Evolutionary conservation across 306 rosid species (phyloP).

Genomic region (Medicago ruthenica): DNA sequence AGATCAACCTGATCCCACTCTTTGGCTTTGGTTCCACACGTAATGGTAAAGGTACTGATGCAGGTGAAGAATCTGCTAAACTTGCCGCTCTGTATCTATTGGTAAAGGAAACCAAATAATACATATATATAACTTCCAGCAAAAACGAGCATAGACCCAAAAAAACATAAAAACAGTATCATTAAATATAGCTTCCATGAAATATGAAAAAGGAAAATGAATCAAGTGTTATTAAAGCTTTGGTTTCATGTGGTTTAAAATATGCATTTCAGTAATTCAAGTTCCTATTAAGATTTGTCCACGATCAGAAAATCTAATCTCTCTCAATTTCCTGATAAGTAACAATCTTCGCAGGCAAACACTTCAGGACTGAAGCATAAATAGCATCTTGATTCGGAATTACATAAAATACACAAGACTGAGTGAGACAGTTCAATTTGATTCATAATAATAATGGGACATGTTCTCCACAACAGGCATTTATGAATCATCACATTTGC

Average conservation of each 20-base stretch:
- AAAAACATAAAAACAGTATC: not conserved
- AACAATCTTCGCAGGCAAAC: not conserved
- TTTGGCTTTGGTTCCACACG: conserved; percentile 97
- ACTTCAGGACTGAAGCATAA: not conserved
- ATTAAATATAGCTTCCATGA: conserved; percentile 9
- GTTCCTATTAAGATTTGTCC: conserved; percentile 1
- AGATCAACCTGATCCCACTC: conserved; percentile 85
- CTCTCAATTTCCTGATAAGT: not conserved
- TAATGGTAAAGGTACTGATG: conserved; percentile 73
- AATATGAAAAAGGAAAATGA: not conserved
- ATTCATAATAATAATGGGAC: too few species aligned
- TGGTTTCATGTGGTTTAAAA: not conserved
- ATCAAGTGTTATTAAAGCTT: not conserved
- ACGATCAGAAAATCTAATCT: not conserved
- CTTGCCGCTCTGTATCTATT: conserved; percentile 81
- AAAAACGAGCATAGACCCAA: not conserved
- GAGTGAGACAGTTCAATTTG: too few species aligned
- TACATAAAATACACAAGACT: not conserved
- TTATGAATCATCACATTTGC: too few species aligned
- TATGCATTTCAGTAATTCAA: conserved; percentile 3
- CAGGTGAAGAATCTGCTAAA: conserved; percentile 91
- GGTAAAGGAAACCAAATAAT: conserved; percentile 62
- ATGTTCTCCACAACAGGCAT: too few species aligned
- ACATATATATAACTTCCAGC: conserved; percentile 34
- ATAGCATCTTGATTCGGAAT: not conserved